Base-by-base conservation (phyloP, 148 eudicot genomes). In the Arbutus unedo region DNA sequence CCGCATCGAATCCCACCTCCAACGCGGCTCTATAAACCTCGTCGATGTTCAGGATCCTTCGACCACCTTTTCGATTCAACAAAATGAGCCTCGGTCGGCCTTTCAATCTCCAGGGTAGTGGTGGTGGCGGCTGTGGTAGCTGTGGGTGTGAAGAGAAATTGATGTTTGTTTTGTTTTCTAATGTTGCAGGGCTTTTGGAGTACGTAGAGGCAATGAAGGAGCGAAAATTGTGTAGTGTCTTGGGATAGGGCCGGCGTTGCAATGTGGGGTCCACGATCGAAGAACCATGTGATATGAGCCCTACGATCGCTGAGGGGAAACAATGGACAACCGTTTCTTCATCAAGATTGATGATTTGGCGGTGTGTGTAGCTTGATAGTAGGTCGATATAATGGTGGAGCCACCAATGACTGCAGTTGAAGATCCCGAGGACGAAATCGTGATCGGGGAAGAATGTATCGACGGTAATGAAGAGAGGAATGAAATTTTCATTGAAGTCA, bases 401-500 rank as follows among this genome's bases (percentile, higher is more conserved):
- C 88, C 90, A 90, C 92, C 92, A 85, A 15, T 76, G 84, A 16
- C 41, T 68, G 4, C 75, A 18, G 2, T 82, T 47, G 11, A 45
- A 74, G 3, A 89, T 70, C 73, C 86, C 91, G 6, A 90, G 83
- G 11, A 83, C 60, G 62, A 88, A 79, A 81, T 87, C 84, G 23
- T 76, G 84, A 45, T 85, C 81, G 2, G 74, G 49, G 25, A 85
- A 82, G 81, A 85, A 53, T 4, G 85, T 77, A 60, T 78, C 77
- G 56, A 88, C 54, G 66, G 91, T 90, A 86, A 88, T 80, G 71
- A 85, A 90, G 62, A 90, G 83, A 10, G 90, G 88, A 3, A 90
- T 72, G 54, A 90, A 84, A 3, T 88, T 88, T 4, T 90, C 92
- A 76, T 84, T 89, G 53, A 90, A 72, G 8, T 89, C 90, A 67